A percentile compares a stretch with the other conserved stretches of the same genome.
These are phyloP conservation scores for Lentinula sp. DNA, from an alignment of 768 basidiomycete species.

Conservation along the genomic window DNA sequence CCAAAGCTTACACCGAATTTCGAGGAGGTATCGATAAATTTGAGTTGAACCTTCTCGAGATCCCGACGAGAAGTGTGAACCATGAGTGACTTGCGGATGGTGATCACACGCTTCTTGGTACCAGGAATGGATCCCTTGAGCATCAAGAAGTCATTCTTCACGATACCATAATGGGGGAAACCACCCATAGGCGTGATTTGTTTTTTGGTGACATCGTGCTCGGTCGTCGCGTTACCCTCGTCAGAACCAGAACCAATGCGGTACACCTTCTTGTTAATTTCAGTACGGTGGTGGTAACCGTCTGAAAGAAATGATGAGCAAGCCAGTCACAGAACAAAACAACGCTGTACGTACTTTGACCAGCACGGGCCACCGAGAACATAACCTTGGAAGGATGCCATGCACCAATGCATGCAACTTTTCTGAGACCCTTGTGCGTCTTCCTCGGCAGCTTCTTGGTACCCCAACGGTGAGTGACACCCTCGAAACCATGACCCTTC, in stretches of 20 bases:
- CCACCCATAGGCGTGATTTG: slow-evolving; percentile 95
- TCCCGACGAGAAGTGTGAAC: slow-evolving; percentile 93
- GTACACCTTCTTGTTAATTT: slow-evolving; percentile 99
- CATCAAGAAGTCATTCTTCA: slow-evolving; percentile 98
- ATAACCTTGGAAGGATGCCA: slow-evolving; percentile 99
- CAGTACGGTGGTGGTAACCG: slow-evolving; percentile 94
- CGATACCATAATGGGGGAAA: slow-evolving; percentile 98
- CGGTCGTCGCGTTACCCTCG: slow-evolving; percentile 84
- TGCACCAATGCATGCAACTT: slow-evolving; percentile 98
- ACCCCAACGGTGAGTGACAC: slow-evolving; percentile 99
- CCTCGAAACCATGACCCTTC: slow-evolving; percentile 99
- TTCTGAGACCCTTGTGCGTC: slow-evolving; percentile 99
- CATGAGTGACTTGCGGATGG: slow-evolving; percentile 95
- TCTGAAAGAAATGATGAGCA: slow-evolving; percentile 35
- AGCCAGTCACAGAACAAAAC: background rate
- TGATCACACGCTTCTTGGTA: slow-evolving; percentile 97
- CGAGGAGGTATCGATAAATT: slow-evolving; percentile 98
- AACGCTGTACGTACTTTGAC: slow-evolving; percentile 75
- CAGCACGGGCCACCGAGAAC: slow-evolving; percentile 99
- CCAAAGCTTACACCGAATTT: slow-evolving; percentile 80
- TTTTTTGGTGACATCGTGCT: slow-evolving; percentile 92
- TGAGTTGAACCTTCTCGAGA: slow-evolving; percentile 96
- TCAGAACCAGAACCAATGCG: slow-evolving; percentile 80
- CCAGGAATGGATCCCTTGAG: slow-evolving; percentile 95
- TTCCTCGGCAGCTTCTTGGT: slow-evolving; percentile 98